phyloP scores from a whole-genome alignment of 2,329 filamentous ascomycete species.

The Microcyclospora pomicola region DNA sequence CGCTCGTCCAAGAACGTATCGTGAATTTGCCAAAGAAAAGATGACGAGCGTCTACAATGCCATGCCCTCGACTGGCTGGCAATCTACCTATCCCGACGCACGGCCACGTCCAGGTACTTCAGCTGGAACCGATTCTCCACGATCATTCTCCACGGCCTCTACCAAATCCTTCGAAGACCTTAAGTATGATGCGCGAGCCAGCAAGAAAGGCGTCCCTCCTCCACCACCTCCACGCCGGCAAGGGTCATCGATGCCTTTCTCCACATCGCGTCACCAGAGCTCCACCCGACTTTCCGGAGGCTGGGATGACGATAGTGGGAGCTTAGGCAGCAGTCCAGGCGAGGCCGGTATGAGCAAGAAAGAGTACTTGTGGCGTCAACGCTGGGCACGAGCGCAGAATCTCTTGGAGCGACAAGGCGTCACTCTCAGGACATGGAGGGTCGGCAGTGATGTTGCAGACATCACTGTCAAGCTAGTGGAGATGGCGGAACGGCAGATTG shows the following conservation, averaged over 20 bases:
- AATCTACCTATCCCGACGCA: conserved; percentile 4
- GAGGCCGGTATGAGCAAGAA: conserved; percentile 45
- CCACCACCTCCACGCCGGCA: conserved; percentile 2
- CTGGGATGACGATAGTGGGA: conserved; percentile 9
- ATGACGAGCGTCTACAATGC: conserved; percentile 4
- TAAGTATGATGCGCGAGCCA: background rate
- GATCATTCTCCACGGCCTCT: conserved; percentile 2
- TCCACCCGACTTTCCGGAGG: conserved; percentile 22
- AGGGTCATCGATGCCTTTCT: conserved; percentile 18
- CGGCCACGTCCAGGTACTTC: background rate
- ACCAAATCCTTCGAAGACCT: conserved; percentile 4
- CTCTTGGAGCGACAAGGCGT: conserved; percentile 53
- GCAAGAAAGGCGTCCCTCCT: conserved; percentile 6
- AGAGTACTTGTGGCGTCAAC: conserved; percentile 55
- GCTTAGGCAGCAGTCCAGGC: conserved; percentile 18
- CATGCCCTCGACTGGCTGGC: conserved; percentile 4
- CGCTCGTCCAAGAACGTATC: conserved; percentile 19
- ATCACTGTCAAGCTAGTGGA: conserved; percentile 54
- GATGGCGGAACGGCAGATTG: conserved; percentile 34
- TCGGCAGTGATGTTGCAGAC: conserved; percentile 53
- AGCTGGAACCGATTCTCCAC: background rate
- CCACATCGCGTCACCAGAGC: conserved; percentile 8
- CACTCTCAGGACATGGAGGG: conserved; percentile 57
- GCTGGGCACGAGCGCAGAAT: conserved; percentile 51
- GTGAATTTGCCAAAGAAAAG: conserved; percentile 10